Conservation (phyloP, 73 alveolate species). For the Paramecium bursaria region DNA sequence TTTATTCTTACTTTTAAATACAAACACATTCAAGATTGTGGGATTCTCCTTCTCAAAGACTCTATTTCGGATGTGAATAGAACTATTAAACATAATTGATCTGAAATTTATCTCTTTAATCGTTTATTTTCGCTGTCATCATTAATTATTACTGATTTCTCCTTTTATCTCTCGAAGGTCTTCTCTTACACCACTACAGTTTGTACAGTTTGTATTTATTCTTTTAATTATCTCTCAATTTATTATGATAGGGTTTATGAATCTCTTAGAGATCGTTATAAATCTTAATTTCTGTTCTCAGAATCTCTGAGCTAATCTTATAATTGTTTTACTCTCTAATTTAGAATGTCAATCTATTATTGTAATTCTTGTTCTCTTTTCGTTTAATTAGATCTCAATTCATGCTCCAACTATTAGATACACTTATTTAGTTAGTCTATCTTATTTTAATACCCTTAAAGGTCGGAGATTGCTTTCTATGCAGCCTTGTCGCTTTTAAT, state of each 20-base stretch:
- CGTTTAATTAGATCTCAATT: neutral
- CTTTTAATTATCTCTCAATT: too few species aligned
- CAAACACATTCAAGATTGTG: neutral
- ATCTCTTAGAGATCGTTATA: too few species aligned
- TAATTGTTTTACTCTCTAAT: neutral
- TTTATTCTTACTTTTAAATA: neutral
- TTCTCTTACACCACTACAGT: too few species aligned
- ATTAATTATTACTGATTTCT: too few species aligned
- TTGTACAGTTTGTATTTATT: too few species aligned
- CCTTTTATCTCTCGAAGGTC: too few species aligned
- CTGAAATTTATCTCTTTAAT: slow-evolving; percentile 50
- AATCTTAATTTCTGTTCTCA: slow-evolving; percentile 11
- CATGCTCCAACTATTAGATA: neutral
- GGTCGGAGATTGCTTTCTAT: slow-evolving; percentile 5
- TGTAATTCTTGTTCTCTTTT: neutral
- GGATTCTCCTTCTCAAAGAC: slow-evolving; percentile 13
- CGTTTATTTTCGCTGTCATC: slow-evolving; percentile 40
- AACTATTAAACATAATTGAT: slow-evolving; percentile 34
- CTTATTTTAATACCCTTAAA: neutral
- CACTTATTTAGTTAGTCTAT: slow-evolving; percentile 19
- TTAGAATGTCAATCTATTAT: neutral
- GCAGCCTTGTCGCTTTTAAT: slow-evolving; percentile 12
- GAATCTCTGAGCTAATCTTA: slow-evolving; percentile 36
- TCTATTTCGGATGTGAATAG: slow-evolving; percentile 42
- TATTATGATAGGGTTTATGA: too few species aligned